Evolutionary conservation across 192 early-diverging fungal species (phyloP).

Genomic region (Linnemannia zychae): DNA sequence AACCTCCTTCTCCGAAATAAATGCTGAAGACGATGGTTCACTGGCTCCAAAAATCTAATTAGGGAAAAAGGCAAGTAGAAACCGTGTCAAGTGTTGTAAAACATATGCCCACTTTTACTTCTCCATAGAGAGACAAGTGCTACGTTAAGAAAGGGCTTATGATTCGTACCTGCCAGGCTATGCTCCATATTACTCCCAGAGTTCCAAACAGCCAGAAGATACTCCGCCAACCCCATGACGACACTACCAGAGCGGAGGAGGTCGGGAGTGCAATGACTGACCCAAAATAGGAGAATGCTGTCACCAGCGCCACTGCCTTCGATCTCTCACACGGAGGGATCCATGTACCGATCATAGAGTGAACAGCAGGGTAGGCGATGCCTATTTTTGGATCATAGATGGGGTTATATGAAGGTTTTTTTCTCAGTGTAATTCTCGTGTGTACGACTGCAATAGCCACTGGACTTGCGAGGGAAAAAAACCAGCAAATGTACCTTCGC

Average conservation of each 20-base stretch:
- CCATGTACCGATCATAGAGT: slow-evolving; percentile 55
- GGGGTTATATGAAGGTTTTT: too few species aligned
- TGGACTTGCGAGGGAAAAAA: too few species aligned
- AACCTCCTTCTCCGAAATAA: slow-evolving; percentile 37
- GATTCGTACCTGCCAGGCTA: slow-evolving; percentile 38
- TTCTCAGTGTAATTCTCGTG: too few species aligned
- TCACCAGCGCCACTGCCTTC: slow-evolving; percentile 45
- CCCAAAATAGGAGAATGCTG: slow-evolving; percentile 45
- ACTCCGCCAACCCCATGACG: slow-evolving; percentile 57
- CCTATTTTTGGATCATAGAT: slow-evolving; percentile 13
- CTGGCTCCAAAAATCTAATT: slow-evolving; percentile 46
- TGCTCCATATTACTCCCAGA: slow-evolving; percentile 45
- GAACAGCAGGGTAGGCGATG: slow-evolving; percentile 49
- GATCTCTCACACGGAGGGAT: slow-evolving; percentile 50
- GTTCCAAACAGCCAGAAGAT: slow-evolving; percentile 57
- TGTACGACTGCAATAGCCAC: too few species aligned
- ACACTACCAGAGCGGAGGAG: slow-evolving; percentile 49
- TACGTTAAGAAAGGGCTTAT: not conserved
- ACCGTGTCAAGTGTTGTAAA: not conserved
- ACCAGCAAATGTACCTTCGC: slow-evolving; percentile 33
- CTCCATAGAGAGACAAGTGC: not conserved
- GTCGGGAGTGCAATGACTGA: slow-evolving; percentile 55
- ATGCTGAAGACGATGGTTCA: slow-evolving; percentile 24
- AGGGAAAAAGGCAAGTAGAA: not conserved
- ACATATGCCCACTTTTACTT: not conserved